Percentiles rank a stretch among this genome's conserved stretches.
Evolutionary conservation across 371 early-diverging fungal genomes (phyloP).

Genomic region (Actinomortierella wolfii): DNA sequence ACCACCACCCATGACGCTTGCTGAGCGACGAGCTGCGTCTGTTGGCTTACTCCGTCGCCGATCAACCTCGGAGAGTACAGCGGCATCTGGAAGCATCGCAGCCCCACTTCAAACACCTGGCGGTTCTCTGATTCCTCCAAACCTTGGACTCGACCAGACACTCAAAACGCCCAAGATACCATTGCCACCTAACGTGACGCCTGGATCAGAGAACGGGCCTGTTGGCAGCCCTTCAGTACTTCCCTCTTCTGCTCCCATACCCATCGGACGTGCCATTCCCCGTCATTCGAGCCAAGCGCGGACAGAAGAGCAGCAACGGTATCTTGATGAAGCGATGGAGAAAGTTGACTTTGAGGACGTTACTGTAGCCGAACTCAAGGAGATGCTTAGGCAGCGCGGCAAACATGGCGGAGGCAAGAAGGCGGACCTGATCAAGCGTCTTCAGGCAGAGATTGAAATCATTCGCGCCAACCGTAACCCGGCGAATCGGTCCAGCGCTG

Average conservation of each 20-base stretch:
- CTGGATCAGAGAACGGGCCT: constrained; percentile 20
- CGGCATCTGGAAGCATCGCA: neutral
- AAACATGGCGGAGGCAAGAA: constrained; percentile 78
- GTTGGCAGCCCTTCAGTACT: constrained; percentile 27
- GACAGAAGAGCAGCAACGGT: constrained; percentile 56
- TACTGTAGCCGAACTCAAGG: constrained; percentile 78
- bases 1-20: constrained; percentile 23
- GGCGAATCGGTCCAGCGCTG: constrained; percentile 3
- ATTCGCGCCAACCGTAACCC: constrained; percentile 46
- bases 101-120: constrained; percentile 6
- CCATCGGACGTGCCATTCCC: constrained; percentile 34
- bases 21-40: constrained; percentile 28
- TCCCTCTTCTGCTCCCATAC: constrained; percentile 37
- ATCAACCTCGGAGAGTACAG: constrained; percentile 4
- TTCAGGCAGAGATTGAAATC: constrained; percentile 57
- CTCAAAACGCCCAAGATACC: constrained; percentile 12
- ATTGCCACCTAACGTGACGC: constrained; percentile 23
- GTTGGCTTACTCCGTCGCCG: constrained; percentile 4
- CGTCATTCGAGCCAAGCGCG: constrained; percentile 45
- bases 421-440: constrained; percentile 62
- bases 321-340: constrained; percentile 66
- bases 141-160: constrained; percentile 28
- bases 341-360: constrained; percentile 76
- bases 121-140: constrained; percentile 27
- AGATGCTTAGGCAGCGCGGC: constrained; percentile 72